Conservation (phyloP, 2,329 filamentous ascomycete species). For the Aspergillus ochraceoroseus region DNA sequence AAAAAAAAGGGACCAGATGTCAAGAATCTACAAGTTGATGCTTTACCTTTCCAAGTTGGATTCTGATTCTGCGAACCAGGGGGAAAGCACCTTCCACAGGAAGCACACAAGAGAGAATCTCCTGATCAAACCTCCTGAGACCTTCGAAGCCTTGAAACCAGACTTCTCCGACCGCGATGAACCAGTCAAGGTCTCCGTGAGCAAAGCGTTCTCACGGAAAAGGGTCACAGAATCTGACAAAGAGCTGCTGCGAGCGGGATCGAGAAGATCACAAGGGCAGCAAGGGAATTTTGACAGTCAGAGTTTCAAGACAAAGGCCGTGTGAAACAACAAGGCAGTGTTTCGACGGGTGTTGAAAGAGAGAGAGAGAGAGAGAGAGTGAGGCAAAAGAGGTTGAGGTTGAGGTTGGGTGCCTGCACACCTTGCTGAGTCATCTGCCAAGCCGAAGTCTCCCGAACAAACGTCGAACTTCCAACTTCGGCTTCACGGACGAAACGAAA, state of each 20-base stretch:
- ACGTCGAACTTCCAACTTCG: slow-evolving; percentile 25
- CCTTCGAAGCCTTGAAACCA: slow-evolving; percentile 28
- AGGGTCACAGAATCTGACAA: slow-evolving; percentile 31
- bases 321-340: slow-evolving; percentile 12
- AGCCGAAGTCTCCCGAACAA: slow-evolving; percentile 27
- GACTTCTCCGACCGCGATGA: slow-evolving; percentile 37
- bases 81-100: slow-evolving; percentile 21
- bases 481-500: slow-evolving; percentile 19
- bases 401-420: slow-evolving; percentile 17
- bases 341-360: slow-evolving; percentile 11
- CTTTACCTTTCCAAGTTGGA: slow-evolving; percentile 36
- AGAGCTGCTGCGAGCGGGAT: slow-evolving; percentile 24
- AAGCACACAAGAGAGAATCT: slow-evolving; percentile 6
- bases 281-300: slow-evolving; percentile 25
- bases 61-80: slow-evolving; percentile 19
- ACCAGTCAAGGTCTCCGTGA: slow-evolving; percentile 41
- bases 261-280: slow-evolving; percentile 14
- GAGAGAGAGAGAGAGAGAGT: slow-evolving; percentile 12
- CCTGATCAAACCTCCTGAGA: slow-evolving; percentile 16
- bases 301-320: slow-evolving; percentile 30
- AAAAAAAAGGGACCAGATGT: slow-evolving; percentile 9
- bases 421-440: slow-evolving; percentile 27
- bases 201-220: slow-evolving; percentile 32
- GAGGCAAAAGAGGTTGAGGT: slow-evolving; percentile 12
- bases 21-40: slow-evolving; percentile 25